Evolutionary conservation across 306 rosid genomes (phyloP), one percentile per base, ranked within the genome.

Genomic region (Quercus dentata): DNA sequence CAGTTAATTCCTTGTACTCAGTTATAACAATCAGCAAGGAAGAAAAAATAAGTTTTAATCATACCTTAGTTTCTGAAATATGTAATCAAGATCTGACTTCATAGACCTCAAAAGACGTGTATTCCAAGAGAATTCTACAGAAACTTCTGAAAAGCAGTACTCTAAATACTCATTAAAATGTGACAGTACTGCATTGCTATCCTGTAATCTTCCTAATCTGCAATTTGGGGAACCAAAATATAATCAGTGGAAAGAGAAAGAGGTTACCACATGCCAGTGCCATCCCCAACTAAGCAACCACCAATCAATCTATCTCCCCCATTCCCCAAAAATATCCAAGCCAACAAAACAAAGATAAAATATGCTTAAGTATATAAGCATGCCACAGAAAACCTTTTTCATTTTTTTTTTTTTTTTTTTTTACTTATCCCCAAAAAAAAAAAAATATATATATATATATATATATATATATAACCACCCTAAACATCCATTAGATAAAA

Each of bases 131-230:
- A 91, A 81, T 61, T 95, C 98, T 61, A 89, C 97, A 56, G 96
- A 87, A 84, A 89, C 87, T 78, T 89, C 91, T n/a, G 89, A 71
- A 56, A 71, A 92, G 79, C 96, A 90, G 65, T 93, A 56, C 76
- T 91, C 94, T 59, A 97, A 95, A 87, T 86, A 90, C 15, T 95
- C 99, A 67, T 90, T 95, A 62, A 91, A 95, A 84, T 95, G 99
- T 1, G 98, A 84, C 69, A 95, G 85, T 0, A 92, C 99, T 9
- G 97, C 99, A 76, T 91, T 92, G 83, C 94, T 92, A 35, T 95
- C 98, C 87, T 95, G 99, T 85, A 95, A 89, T 82, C 99, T 95
- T 83, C 99, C 99, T 83, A 95, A 76, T 90, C 98, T 90, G 86
- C 75, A 82, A 82, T 75, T 77, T 69, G 14, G 13, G 5, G 25